Percentiles rank a stretch among this genome's conserved stretches.
These are phyloP conservation scores for Clohesyomyces aquaticus DNA, from an alignment of 495 filamentous ascomycete species.

Conservation along the genomic window DNA sequence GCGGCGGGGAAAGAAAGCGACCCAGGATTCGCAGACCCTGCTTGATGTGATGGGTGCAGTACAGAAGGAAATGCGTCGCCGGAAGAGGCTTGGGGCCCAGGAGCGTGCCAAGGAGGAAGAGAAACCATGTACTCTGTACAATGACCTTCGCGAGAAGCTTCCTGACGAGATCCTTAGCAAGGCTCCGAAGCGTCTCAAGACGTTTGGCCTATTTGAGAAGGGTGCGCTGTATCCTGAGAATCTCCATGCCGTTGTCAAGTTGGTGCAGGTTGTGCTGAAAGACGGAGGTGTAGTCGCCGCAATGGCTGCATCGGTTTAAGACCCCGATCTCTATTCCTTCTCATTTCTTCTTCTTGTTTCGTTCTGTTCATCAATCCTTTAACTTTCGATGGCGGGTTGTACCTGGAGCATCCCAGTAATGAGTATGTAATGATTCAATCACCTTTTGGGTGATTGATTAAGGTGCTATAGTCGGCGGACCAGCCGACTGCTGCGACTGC, in stretches of 20 bases:
- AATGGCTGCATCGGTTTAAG: too few species aligned
- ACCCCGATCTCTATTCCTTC: too few species aligned
- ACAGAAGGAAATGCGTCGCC: not conserved
- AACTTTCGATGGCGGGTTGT: too few species aligned
- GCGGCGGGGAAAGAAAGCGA: not conserved
- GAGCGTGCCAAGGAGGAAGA: conserved; percentile 3
- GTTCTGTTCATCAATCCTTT: too few species aligned
- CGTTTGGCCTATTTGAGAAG: too few species aligned
- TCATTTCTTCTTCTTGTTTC: too few species aligned
- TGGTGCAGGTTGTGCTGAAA: not conserved
- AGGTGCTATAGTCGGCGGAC: too few species aligned
- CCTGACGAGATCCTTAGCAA: not conserved
- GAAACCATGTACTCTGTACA: conserved; percentile 2
- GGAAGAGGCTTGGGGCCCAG: not conserved
- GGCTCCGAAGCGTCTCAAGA: not conserved
- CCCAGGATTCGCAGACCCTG: conserved; percentile 3
- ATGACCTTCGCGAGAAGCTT: conserved; percentile 8
- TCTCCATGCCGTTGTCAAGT: not conserved
- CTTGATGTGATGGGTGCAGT: not conserved
- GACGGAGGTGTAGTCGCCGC: not conserved
- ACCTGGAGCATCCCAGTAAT: too few species aligned
- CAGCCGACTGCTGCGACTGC: too few species aligned
- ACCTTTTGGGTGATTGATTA: too few species aligned
- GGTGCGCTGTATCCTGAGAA: conserved; percentile 2
- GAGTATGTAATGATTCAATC: too few species aligned